Conservation (phyloP, 2,329 filamentous ascomycete species). For the Karstenula rhodostoma region DNA sequence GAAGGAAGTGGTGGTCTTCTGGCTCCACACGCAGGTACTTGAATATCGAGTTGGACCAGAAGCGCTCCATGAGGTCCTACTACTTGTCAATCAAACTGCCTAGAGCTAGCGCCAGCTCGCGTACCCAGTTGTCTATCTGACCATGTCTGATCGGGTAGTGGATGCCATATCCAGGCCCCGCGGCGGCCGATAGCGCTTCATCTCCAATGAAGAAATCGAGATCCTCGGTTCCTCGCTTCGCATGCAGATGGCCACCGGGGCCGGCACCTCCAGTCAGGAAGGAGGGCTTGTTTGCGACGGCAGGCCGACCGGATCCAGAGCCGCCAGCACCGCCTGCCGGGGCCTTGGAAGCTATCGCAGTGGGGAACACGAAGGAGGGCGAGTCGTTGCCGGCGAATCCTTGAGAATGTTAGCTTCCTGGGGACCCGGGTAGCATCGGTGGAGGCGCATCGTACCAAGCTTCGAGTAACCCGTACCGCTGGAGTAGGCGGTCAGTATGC, state of each 20-base stretch:
- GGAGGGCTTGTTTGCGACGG: constrained; percentile 92
- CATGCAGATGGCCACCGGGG: constrained; percentile 80
- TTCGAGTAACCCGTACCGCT: constrained; percentile 99
- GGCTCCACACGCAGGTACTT: constrained; percentile 98
- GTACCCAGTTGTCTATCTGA: constrained; percentile 98
- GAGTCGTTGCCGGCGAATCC: constrained; percentile 99
- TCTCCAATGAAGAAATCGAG: constrained; percentile 99
- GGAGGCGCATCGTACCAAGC: constrained; percentile 72
- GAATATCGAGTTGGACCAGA: constrained; percentile 99
- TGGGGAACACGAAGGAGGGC: constrained; percentile 98
- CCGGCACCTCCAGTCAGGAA: constrained; percentile 93
- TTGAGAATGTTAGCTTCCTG: constrained; percentile 55
- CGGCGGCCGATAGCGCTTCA: constrained; percentile 84
- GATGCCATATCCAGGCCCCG: constrained; percentile 90
- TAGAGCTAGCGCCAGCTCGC: constrained; percentile 29
- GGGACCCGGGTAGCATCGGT: constrained; percentile 14
- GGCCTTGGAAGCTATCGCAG: constrained; percentile 95
- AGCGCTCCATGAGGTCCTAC: constrained; percentile 98
- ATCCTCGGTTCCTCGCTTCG: constrained; percentile 95
- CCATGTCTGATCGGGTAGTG: constrained; percentile 98
- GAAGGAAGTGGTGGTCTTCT: constrained; percentile 97
- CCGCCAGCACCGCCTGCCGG: constrained; percentile 73
- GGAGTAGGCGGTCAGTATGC: constrained; percentile 51
- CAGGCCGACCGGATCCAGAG: constrained; percentile 85
- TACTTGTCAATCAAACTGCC: constrained; percentile 23